Percentiles rank a stretch among this genome's conserved stretches.
phyloP scores from a whole-genome alignment of 495 filamentous ascomycete genomes.

The Venustampulla echinocandica region DNA sequence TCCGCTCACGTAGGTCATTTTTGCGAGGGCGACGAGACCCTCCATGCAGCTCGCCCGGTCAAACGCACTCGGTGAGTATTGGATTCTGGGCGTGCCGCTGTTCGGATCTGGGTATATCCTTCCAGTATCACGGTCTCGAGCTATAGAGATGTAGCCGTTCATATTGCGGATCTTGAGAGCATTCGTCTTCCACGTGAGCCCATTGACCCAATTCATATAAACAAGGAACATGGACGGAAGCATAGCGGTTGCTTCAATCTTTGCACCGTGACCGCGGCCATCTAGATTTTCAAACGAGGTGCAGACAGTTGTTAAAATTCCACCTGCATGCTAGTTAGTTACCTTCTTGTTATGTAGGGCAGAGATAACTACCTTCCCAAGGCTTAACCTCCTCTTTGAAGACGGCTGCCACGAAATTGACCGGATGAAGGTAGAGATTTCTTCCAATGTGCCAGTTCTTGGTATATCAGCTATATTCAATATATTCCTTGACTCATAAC shows the following conservation, averaged over 20 bases:
- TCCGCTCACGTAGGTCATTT: constrained; percentile 67
- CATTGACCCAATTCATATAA: constrained; percentile 49
- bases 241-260: constrained; percentile 39
- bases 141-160: constrained; percentile 58
- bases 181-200: constrained; percentile 58
- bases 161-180: constrained; percentile 53
- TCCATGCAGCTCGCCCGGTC: constrained; percentile 62
- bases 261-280: constrained; percentile 71
- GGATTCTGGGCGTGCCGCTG: constrained; percentile 52
- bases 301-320: constrained; percentile 66
- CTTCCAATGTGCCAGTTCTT: constrained; percentile 77
- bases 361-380: constrained; percentile 57
- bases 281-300: constrained; percentile 78
- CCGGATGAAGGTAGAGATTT: constrained; percentile 76
- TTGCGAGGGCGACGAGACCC: constrained; percentile 61
- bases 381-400: constrained; percentile 59
- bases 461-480: constrained; percentile 14
- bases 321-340: constrained; percentile 25
- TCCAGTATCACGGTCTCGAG: constrained; percentile 64
- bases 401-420: constrained; percentile 47
- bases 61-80: constrained; percentile 59
- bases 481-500: constrained; percentile 5
- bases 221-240: constrained; percentile 39
- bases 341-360: neutral
- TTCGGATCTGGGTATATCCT: constrained; percentile 65